Conservation (phyloP, 2,329 filamentous ascomycete species). For the Microascus cirrosus region DNA sequence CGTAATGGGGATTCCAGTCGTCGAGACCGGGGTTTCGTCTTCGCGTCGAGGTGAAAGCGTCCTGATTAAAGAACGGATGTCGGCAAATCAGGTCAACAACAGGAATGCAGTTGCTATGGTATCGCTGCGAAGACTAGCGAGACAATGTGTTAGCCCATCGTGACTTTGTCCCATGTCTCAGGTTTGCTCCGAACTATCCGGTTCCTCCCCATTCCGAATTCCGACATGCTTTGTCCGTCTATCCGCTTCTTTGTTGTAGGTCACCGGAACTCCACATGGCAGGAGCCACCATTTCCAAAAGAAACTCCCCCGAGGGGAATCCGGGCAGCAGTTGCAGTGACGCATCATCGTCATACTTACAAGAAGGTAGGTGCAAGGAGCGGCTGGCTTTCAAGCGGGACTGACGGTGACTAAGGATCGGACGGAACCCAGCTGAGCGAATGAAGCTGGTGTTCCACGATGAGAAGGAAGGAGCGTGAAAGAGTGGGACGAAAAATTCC, state of each 20-base stretch:
- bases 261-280: neutral
- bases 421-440: constrained; percentile 7
- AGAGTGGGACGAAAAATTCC: neutral
- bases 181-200: neutral
- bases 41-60: neutral
- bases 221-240: neutral
- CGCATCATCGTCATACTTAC: constrained; percentile 3
- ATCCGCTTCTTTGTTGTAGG: neutral
- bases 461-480: neutral
- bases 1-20: neutral
- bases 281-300: neutral
- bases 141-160: constrained; percentile 2
- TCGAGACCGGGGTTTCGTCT: neutral
- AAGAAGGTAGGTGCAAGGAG: neutral
- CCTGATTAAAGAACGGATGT: constrained; percentile 1
- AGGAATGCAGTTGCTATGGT: constrained; percentile 1
- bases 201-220: neutral
- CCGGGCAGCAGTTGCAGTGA: neutral
- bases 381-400: neutral
- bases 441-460: constrained; percentile 6
- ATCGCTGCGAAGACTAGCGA: neutral
- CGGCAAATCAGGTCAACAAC: constrained; percentile 1
- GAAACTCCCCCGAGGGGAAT: neutral
- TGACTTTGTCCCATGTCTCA: neutral
- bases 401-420: neutral